Percentiles rank a stretch among this genome's conserved stretches.
Conservation (phyloP, 495 filamentous ascomycete species). For the Aspergillus ellipticus region DNA sequence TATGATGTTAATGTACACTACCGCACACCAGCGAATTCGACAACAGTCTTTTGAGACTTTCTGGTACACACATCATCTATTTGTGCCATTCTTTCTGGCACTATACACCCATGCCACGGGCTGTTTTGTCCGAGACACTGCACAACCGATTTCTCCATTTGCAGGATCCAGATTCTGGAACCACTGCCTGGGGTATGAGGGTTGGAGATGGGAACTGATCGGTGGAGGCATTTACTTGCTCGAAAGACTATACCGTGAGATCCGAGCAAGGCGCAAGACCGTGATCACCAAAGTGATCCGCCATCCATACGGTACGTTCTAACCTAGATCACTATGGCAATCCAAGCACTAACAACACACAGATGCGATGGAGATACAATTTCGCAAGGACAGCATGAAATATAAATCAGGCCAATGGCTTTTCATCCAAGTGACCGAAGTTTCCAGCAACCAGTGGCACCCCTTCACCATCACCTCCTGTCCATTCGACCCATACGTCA, state of each 20-base stretch:
- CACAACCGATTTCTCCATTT: constrained; percentile 73
- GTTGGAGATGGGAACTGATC: constrained; percentile 95
- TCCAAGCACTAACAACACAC: constrained; percentile 26
- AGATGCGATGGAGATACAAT: constrained; percentile 98
- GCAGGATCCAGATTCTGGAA: constrained; percentile 77
- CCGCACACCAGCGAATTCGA: constrained; percentile 86
- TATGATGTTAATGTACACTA: constrained; percentile 98
- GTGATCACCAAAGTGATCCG: constrained; percentile 90
- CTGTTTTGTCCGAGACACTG: constrained; percentile 86
- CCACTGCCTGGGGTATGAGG: constrained; percentile 93
- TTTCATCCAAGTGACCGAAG: constrained; percentile 86
- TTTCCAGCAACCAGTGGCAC: constrained; percentile 92
- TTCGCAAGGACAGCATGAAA: constrained; percentile 90
- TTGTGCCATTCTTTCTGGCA: constrained; percentile 89
- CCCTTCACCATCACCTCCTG: constrained; percentile 99
- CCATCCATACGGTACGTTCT: constrained; percentile 84
- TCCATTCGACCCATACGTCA: constrained; percentile 90
- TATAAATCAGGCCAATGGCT: constrained; percentile 99
- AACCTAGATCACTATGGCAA: neutral
- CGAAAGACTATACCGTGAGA: constrained; percentile 90
- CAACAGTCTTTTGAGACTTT: constrained; percentile 98
- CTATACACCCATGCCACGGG: constrained; percentile 95
- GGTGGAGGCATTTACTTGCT: constrained; percentile 81
- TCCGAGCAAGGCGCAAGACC: constrained; percentile 74
- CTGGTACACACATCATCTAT: constrained; percentile 98